Base-by-base conservation (phyloP, 2,329 filamentous ascomycete species). In the Colletotrichum zoysiae region DNA sequence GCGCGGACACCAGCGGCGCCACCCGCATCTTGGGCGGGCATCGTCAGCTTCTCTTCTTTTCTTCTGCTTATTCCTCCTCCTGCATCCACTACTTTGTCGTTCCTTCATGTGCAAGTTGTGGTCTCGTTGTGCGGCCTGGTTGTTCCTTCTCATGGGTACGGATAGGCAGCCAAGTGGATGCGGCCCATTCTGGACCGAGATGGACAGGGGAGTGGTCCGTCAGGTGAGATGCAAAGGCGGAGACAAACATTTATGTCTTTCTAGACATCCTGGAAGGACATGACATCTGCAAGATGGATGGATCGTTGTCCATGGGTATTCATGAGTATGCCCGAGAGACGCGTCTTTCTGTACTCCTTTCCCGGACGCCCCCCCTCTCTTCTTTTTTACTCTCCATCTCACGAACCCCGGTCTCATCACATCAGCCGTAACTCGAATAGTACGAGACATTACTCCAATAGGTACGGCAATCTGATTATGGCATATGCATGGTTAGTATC, bases 1-100 rank as follows among this genome's bases (percentile, higher is more conserved):
- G 44, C 48, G 64, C 38, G 46, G 33, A 42, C 58, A 50, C 57
- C 64, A 68, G 53, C 69, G 69, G 69, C 69, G 69, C 65, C 65
- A 71, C 69, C 69, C 69, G 69, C 58, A 61, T 26, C 18, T 18
- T 56, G 33, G 16, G 48, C 44, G 42, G 46, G 23, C 64, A 48
- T 69, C 51, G 20, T 35, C n/a, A 3, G 20, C 20, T 33, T n/a
- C 44, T 46, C 9, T 11, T n/a, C 4, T 6, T 44, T 51, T 23
- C 11, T 5, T 42, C 18, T 42, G 3, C 5, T 42, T 5, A 44
- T 44, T 20, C 16, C 35, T 26, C 16, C 14, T n/a, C 53, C 11
- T 46, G 8, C 16, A 14, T 42, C 16, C 40, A 16, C 38, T 40
- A 14, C 11, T 20, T 44, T 12, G 6, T 44, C 20, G 42, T 44